Evolutionary conservation across 805 yeast genomes (phyloP).

Genomic region (Candida maltosa): DNA sequence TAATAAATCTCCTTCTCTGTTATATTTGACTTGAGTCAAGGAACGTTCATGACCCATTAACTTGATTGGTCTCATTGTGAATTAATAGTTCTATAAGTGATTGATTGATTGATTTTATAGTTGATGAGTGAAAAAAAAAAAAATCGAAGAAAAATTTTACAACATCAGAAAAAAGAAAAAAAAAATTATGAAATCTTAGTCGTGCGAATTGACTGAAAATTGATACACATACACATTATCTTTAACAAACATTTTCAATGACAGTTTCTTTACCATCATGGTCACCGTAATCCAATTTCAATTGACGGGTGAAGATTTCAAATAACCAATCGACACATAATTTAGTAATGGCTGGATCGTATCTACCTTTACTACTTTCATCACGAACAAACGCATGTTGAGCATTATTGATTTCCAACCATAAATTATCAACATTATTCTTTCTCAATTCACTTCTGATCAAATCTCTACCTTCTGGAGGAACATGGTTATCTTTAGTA

Average conservation of each 20-base stretch:
- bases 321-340: conserved; percentile 64
- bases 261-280: conserved; percentile 47
- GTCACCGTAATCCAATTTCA: conserved; percentile 66
- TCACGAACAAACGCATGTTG: conserved; percentile 84
- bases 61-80: conserved; percentile 47
- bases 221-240: too few species aligned
- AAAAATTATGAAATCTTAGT: too few species aligned
- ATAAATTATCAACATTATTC: conserved; percentile 60
- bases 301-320: conserved; percentile 67
- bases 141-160: conserved; percentile 3
- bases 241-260: conserved; percentile 63
- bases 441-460: conserved; percentile 61
- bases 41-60: conserved; percentile 97
- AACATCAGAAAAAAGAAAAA: too few species aligned
- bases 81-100: conserved; percentile 1
- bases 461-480: conserved; percentile 71
- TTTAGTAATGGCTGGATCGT: conserved; percentile 72
- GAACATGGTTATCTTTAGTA: conserved; percentile 76
- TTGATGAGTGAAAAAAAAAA: conserved; percentile 1
- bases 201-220: conserved; percentile 2
- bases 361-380: conserved; percentile 76
- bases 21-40: conserved; percentile 91
- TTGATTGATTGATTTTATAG: too few species aligned
- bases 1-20: conserved; percentile 91
- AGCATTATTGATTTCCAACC: conserved; percentile 73